phyloP scores from a whole-genome alignment of 2,329 filamentous ascomycete genomes.

The Knoxdaviesia capensis region DNA sequence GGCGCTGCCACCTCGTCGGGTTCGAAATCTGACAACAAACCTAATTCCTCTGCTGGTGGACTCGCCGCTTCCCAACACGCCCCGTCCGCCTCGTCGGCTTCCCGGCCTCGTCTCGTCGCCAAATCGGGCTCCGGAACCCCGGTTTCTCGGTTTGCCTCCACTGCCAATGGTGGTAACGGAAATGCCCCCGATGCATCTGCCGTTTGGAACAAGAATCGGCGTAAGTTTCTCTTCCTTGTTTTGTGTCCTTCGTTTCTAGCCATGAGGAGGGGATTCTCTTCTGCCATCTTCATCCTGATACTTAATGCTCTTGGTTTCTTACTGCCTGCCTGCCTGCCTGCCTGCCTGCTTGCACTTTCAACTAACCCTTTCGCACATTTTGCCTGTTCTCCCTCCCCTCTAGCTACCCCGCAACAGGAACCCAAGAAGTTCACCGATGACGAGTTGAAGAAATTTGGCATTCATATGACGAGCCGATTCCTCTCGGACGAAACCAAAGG shows the following conservation, averaged over 20 bases:
- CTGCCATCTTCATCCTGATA: not conserved
- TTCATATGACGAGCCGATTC: conserved; percentile 63
- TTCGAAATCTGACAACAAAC: conserved; percentile 29
- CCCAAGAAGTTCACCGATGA: conserved; percentile 74
- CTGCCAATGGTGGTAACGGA: conserved; percentile 32
- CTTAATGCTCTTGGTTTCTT: too few species aligned
- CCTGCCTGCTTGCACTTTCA: too few species aligned
- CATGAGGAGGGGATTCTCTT: not conserved
- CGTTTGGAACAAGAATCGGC: conserved; percentile 81
- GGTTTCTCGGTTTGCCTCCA: conserved; percentile 18
- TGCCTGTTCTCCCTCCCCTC: conserved; percentile 5
- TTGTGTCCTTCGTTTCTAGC: not conserved
- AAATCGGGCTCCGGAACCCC: conserved; percentile 46
- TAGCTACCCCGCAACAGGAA: conserved; percentile 44
- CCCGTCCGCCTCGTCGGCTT: conserved; percentile 25
- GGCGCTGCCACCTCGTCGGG: conserved; percentile 20
- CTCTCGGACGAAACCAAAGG: conserved; percentile 55
- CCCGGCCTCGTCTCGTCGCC: conserved; percentile 53
- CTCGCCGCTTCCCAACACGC: conserved; percentile 17
- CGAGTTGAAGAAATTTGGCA: conserved; percentile 70
- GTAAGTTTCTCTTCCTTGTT: conserved; percentile 24
- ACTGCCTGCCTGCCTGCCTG: too few species aligned
- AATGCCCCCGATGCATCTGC: conserved; percentile 49
- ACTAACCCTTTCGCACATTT: conserved; percentile 3
- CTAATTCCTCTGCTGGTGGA: conserved; percentile 22